Evolutionary conservation across 2,329 filamentous ascomycete species (phyloP).

Genomic region (Fusarium begoniae): DNA sequence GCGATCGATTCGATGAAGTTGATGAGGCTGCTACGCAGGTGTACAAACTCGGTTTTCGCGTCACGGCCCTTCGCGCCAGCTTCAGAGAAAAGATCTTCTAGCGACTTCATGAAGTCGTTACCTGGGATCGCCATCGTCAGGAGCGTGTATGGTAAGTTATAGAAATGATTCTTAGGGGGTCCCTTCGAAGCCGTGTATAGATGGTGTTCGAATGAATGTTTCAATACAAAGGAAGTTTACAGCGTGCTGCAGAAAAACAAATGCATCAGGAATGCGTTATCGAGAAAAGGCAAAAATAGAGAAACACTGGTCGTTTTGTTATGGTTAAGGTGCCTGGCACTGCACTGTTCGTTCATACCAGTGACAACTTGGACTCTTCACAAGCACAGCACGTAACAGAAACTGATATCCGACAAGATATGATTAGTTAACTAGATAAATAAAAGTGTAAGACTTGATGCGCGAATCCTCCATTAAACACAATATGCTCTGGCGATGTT

Average conservation of each 20-base stretch:
- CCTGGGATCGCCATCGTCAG: background rate
- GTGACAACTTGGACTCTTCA: background rate
- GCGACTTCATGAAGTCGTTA: slow-evolving; percentile 25
- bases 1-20: slow-evolving; percentile 4
- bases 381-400: background rate
- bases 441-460: background rate
- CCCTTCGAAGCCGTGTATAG: background rate
- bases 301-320: background rate
- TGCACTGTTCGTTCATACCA: background rate
- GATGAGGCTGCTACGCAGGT: slow-evolving; percentile 20
- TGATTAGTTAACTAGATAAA: background rate
- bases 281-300: background rate
- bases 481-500: background rate
- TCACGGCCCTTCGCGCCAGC: slow-evolving; percentile 2
- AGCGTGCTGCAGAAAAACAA: background rate
- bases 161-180: background rate
- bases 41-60: slow-evolving; percentile 18
- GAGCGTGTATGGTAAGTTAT: background rate
- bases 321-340: background rate
- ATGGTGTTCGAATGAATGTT: background rate
- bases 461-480: background rate
- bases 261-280: background rate
- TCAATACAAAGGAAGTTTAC: background rate
- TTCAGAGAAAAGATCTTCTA: slow-evolving; percentile 35
- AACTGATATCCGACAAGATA: background rate